Percentiles rank a stretch among this genome's conserved stretches.
Conservation (phyloP, 257 asterid genomes). For the Ilex aquifolium region DNA sequence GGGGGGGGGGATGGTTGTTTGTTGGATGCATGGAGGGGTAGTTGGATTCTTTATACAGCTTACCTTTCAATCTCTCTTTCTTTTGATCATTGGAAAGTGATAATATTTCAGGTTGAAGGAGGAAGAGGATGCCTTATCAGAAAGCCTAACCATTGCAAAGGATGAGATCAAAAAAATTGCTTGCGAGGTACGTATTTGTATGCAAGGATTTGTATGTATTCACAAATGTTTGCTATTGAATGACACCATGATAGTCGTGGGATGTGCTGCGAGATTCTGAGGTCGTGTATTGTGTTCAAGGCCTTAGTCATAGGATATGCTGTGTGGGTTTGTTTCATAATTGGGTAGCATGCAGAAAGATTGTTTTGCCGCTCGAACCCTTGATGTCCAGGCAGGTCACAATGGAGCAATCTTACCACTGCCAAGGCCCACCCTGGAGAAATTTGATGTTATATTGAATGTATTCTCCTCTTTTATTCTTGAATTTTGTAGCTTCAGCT, state of each 20-base stretch:
- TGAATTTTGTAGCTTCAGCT: background rate
- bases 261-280: background rate
- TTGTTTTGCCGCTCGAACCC: too few relatives aligned
- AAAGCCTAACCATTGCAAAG: conserved; percentile 23
- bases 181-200: conserved; percentile 39
- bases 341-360: background rate
- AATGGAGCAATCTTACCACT: too few relatives aligned
- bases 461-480: background rate
- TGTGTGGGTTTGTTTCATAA: background rate
- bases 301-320: background rate
- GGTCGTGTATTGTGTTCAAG: background rate
- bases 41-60: too few relatives aligned
- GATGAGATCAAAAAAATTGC: conserved; percentile 37
- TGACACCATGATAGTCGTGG: too few relatives aligned
- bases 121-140: conserved; percentile 50
- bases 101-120: conserved; percentile 47
- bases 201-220: too few relatives aligned
- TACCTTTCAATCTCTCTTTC: background rate
- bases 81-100: conserved; percentile 22
- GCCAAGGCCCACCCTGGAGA: too few relatives aligned
- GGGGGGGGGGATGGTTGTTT: background rate
- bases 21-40: too few relatives aligned
- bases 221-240: too few relatives aligned
- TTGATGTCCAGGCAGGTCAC: too few relatives aligned
- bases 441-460: too few relatives aligned